These are phyloP conservation scores for Melampsora americana DNA, from an alignment of 1,284 basidiomycete species.

Conservation along the genomic window DNA sequence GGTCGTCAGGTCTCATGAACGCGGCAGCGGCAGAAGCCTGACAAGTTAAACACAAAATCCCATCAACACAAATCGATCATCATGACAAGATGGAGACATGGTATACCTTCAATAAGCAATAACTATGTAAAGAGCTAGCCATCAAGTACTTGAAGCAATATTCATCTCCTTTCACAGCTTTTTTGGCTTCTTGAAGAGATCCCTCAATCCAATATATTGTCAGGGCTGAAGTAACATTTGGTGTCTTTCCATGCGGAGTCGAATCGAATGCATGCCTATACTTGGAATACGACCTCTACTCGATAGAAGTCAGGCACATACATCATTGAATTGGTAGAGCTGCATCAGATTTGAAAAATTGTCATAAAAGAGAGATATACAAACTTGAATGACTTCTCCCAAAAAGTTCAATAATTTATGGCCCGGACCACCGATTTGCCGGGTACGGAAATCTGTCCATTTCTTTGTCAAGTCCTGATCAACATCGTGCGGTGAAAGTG, in stretches of 20 bases:
- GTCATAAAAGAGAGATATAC: slow-evolving; percentile 7
- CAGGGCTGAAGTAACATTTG: slow-evolving; percentile 1
- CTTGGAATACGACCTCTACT: slow-evolving; percentile 7
- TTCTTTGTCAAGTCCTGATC: slow-evolving; percentile 15
- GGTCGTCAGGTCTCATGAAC: background rate
- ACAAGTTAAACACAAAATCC: background rate
- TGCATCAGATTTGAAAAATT: background rate
- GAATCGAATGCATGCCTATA: background rate
- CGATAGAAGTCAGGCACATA: background rate
- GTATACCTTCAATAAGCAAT: slow-evolving; percentile 17
- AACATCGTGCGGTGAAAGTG: background rate
- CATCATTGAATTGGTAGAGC: background rate
- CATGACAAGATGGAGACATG: background rate
- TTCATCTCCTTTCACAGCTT: slow-evolving; percentile 18
- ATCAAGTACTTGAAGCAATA: background rate
- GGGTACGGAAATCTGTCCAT: slow-evolving; percentile 4
- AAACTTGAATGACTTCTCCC: background rate
- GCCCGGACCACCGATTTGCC: background rate
- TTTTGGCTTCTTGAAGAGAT: slow-evolving; percentile 6
- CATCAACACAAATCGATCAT: too few species aligned
- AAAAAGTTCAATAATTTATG: background rate
- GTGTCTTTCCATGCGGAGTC: background rate
- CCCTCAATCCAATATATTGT: slow-evolving; percentile 17
- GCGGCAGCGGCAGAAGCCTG: slow-evolving; percentile 31
- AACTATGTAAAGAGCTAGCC: slow-evolving; percentile 1